Evolutionary conservation across 345 rosid species (phyloP).

Genomic region (Eutrema heterophyllum): DNA sequence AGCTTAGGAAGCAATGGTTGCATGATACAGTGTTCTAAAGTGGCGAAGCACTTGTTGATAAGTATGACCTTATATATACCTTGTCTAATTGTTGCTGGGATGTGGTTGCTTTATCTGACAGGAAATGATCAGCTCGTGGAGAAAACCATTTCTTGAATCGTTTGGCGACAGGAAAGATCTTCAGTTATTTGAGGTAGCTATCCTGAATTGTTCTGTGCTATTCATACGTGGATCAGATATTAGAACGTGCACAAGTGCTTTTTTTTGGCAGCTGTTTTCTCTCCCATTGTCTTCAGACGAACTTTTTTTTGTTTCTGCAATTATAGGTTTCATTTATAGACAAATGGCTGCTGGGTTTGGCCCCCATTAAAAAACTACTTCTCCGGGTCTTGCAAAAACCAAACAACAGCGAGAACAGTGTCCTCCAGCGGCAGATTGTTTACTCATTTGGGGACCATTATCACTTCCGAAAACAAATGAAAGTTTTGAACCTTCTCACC

Average conservation of each 20-base stretch:
- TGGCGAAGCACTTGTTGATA: neutral
- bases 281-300: neutral
- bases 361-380: conserved; percentile 60
- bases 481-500: conserved; percentile 84
- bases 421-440: conserved; percentile 55
- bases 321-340: conserved; percentile 82
- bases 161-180: conserved; percentile 52
- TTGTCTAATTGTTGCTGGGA: neutral
- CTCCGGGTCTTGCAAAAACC: conserved; percentile 65
- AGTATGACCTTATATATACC: neutral
- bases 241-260: neutral
- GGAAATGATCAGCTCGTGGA: conserved; percentile 89
- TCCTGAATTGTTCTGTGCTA: neutral
- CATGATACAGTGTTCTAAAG: neutral
- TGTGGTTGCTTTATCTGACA: conserved; percentile 26
- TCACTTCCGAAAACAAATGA: conserved; percentile 73
- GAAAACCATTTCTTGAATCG: conserved; percentile 55
- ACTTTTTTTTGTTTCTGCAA: neutral
- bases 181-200: conserved; percentile 75
- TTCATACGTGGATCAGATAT: neutral
- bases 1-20: neutral
- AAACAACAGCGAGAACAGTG: conserved; percentile 30
- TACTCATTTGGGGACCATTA: conserved; percentile 93
- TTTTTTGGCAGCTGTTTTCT: neutral
- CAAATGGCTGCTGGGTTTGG: conserved; percentile 61